These are phyloP conservation scores for Colletotrichum sp. DNA, from an alignment of 2,329 filamentous ascomycete species.

Conservation along the genomic window DNA sequence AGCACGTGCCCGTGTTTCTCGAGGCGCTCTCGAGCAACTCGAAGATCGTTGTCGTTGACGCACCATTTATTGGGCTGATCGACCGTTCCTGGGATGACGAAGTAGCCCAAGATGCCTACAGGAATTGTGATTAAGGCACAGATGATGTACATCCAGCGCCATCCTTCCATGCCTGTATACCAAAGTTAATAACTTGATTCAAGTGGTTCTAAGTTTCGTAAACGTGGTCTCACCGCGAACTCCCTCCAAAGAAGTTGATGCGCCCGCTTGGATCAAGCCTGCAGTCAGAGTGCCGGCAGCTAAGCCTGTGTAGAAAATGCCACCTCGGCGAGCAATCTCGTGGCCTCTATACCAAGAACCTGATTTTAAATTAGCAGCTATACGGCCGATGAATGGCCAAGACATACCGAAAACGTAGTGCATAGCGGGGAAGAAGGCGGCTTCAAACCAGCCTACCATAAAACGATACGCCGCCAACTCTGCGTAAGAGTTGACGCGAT, in stretches of 20 bases:
- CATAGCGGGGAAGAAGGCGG: constrained; percentile 33
- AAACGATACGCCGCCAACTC: constrained; percentile 31
- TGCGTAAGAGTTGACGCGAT: constrained; percentile 24
- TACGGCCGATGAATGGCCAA: accelerated
- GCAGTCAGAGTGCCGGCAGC: constrained; percentile 49
- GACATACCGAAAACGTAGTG: constrained; percentile 26
- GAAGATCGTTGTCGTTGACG: constrained; percentile 35
- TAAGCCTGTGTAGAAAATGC: constrained; percentile 47
- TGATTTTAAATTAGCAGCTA: constrained; percentile 40
- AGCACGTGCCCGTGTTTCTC: constrained; percentile 46
- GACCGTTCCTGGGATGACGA: constrained; percentile 40
- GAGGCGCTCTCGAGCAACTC: constrained; percentile 29
- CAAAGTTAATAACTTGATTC: accelerated
- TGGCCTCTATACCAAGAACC: constrained; percentile 55
- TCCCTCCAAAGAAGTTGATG: constrained; percentile 45
- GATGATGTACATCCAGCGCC: constrained; percentile 54
- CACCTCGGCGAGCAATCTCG: constrained; percentile 40
- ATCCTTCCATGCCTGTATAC: constrained; percentile 39
- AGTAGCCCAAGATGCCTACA: constrained; percentile 43
- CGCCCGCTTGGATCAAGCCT: constrained; percentile 49
- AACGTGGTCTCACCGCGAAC: constrained; percentile 44
- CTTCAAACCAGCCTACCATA: constrained; percentile 36
- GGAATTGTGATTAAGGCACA: constrained; percentile 47
- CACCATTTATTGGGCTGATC: constrained; percentile 36
- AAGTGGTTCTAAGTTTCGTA: background rate